Conservation (phyloP, 2,329 filamentous ascomycete genomes). For the Coleophoma cylindrospora region DNA sequence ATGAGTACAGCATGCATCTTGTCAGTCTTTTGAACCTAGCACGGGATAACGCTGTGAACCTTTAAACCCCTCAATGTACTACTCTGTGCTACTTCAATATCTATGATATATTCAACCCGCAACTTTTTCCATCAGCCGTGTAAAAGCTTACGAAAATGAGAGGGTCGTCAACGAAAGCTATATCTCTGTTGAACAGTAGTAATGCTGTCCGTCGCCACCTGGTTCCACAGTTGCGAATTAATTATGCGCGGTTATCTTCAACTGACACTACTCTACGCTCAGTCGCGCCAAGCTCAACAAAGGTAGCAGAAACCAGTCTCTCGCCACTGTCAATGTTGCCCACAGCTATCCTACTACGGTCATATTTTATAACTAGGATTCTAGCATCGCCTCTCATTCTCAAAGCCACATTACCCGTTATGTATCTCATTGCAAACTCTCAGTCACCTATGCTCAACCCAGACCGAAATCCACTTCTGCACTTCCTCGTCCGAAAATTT, state of each 20-base stretch:
- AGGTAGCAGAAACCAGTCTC: neutral
- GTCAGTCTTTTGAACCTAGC: neutral
- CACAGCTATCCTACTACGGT: neutral
- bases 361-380: neutral
- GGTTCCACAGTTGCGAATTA: neutral
- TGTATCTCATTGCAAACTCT: neutral
- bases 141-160: neutral
- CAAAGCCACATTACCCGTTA: neutral
- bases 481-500: constrained; percentile 66
- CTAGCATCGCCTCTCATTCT: neutral
- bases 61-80: neutral
- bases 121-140: neutral
- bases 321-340: neutral
- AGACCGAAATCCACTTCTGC: constrained; percentile 67
- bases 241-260: neutral
- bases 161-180: neutral
- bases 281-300: neutral
- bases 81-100: neutral
- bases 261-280: neutral
- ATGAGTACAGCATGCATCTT: neutral
- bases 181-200: neutral
- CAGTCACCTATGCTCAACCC: constrained; percentile 31
- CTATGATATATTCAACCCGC: neutral
- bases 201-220: neutral
- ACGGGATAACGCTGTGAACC: too few species aligned